These are phyloP conservation scores for Stephania cephalantha DNA, from an alignment of 164 flowering plant species.

Conservation along the genomic window DNA sequence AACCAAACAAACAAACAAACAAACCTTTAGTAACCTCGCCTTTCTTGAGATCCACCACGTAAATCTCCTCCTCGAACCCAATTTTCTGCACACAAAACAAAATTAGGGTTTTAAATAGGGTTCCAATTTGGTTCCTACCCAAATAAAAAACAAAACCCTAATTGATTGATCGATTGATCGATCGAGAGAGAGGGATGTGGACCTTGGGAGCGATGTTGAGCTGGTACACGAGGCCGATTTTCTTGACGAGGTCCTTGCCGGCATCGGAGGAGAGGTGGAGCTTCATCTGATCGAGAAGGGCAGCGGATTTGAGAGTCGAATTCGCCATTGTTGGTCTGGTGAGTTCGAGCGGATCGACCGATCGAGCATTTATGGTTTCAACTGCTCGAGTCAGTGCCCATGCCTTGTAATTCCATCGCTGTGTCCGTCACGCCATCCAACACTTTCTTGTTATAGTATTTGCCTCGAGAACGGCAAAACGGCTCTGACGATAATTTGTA, in stretches of 20 bases:
- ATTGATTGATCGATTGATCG: no score
- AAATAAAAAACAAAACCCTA: background rate
- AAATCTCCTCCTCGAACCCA: constrained; percentile 68
- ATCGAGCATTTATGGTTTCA: background rate
- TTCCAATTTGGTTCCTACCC: background rate
- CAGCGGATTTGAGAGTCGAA: constrained; percentile 58
- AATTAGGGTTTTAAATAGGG: constrained; percentile 1
- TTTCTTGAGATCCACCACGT: constrained; percentile 81
- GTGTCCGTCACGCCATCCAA: constrained; percentile 5
- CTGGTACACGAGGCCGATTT: constrained; percentile 83
- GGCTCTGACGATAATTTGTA: no score
- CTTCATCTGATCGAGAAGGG: constrained; percentile 76
- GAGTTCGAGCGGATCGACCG: background rate
- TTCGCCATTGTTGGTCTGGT: constrained; percentile 11
- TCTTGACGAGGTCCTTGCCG: constrained; percentile 60
- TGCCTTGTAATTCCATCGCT: background rate
- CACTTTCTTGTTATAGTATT: background rate
- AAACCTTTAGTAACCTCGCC: constrained; percentile 86
- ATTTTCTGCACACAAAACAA: constrained; percentile 49
- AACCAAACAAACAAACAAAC: no score
- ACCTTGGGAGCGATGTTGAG: constrained; percentile 90
- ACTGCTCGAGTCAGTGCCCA: background rate
- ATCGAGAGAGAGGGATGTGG: background rate
- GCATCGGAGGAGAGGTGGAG: constrained; percentile 71
- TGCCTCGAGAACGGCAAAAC: no score